A percentile compares a stretch with the other conserved stretches of the same genome.
phyloP scores from a whole-genome alignment of 441 rosid species.

The Brassica hybrid region DNA sequence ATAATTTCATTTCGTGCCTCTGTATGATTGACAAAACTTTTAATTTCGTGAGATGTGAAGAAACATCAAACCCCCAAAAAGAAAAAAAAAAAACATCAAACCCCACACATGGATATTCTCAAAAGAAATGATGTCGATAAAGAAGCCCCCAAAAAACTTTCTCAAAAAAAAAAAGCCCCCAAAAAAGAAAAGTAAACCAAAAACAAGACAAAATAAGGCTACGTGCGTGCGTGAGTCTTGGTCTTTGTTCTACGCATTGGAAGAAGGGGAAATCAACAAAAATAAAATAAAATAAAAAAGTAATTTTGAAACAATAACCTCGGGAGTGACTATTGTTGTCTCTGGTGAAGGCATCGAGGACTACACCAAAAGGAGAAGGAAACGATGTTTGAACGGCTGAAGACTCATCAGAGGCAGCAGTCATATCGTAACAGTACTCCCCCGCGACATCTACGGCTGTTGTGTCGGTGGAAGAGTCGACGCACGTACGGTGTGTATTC shows the following conservation, averaged over 20 bases:
- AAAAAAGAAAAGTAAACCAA: neutral
- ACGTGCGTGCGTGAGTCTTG: slow-evolving; percentile 42
- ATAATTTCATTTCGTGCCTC: neutral
- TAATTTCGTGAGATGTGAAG: slow-evolving; percentile 9
- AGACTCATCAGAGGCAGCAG: slow-evolving; percentile 59
- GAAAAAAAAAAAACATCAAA: neutral
- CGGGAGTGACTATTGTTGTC: slow-evolving; percentile 63
- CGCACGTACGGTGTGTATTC: slow-evolving; percentile 42
- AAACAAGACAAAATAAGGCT: slow-evolving; percentile 5
- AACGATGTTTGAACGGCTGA: slow-evolving; percentile 48
- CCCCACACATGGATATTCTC: slow-evolving; percentile 23
- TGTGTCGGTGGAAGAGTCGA: slow-evolving; percentile 42
- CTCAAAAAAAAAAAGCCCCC: neutral
- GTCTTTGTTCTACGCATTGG: slow-evolving; percentile 41
- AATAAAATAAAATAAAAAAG: neutral
- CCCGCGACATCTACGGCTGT: slow-evolving; percentile 50
- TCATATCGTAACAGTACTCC: slow-evolving; percentile 51
- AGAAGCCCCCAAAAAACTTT: neutral
- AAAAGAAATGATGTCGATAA: slow-evolving; percentile 22
- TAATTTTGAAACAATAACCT: slow-evolving; percentile 41
- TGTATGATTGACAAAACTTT: neutral
- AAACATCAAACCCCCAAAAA: slow-evolving; percentile 3
- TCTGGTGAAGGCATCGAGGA: slow-evolving; percentile 63
- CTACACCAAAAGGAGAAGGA: slow-evolving; percentile 55
- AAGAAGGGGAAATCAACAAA: slow-evolving; percentile 12